Base-by-base conservation (phyloP, 305 asterid genomes). In the Fraxinus sp. region DNA sequence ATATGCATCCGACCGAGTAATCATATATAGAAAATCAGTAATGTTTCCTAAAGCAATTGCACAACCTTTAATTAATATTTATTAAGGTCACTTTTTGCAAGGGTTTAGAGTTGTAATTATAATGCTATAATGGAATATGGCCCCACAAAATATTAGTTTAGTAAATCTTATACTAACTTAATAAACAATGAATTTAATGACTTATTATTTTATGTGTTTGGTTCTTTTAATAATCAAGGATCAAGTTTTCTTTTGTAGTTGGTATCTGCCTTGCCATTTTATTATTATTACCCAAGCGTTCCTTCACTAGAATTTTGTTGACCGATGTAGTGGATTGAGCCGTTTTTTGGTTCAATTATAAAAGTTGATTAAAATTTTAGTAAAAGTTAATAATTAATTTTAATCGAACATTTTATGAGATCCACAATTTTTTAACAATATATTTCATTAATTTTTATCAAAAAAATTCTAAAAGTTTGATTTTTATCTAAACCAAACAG, bases 41-140 rank as follows among this genome's bases (percentile, higher is more conserved):
- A 37, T 75, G 84, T 84, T 46, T 75, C 84, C 75, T 75, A 84
- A 84, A 84, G 86, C 84, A 64, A 66, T 84, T 75, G 81, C 84
- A 62, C 5, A 28, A 4, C 76, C 52, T 5, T 35, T 46, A 41
- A 62, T 73, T 79, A 30, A 46, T 57, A 78, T 78, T 57, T 13
- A 57, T 32, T 10, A 78, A 8, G 24, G 4, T 41, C 16, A 43
- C 20, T 24, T 24, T 24, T 7, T 16, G 68, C 18, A 57, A 59
- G 35, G 9, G 68, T 78, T 78, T 57, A 57, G 18, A 10, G 24
- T 78, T 78, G 43, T 16, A 70, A 39, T 70, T 13, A n/a, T 26
- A 3, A 28, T 70, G 57, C 13, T 18, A 49, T 75, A 20, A 80
- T 80, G 78, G 59, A 46, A 57, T 46, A 36, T 24, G 26, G 46